phyloP scores from a whole-genome alignment of 176 grass and related monocot species.

The Avena insularis region DNA sequence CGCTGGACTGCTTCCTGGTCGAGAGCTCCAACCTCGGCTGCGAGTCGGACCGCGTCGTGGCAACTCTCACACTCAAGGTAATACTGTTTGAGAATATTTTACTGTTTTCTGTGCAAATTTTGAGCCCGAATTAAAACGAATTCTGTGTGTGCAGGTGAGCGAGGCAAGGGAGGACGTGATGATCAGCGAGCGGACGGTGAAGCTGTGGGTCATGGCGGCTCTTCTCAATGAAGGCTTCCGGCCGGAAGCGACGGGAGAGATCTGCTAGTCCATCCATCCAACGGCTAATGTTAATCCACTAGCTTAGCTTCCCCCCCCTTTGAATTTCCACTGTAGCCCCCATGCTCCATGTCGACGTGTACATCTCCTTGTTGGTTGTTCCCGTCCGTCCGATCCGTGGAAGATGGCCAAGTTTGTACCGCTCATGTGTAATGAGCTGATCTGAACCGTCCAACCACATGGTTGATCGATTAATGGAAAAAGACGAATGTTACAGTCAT shows the following conservation, averaged over 20 bases:
- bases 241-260: slow-evolving; percentile 32
- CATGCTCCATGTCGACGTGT: neutral
- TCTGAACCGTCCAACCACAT: neutral
- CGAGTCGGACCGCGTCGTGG: slow-evolving; percentile 48
- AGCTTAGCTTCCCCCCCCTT: neutral
- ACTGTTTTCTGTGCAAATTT: no score
- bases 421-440: neutral
- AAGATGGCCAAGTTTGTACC: neutral
- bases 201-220: slow-evolving; percentile 57
- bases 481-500: neutral
- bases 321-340: neutral
- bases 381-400: neutral
- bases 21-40: slow-evolving; percentile 75
- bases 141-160: slow-evolving; percentile 30
- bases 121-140: no score
- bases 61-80: slow-evolving; percentile 71
- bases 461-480: neutral
- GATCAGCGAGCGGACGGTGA: slow-evolving; percentile 46
- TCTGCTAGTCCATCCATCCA: neutral
- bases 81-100: no score
- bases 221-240: slow-evolving; percentile 61
- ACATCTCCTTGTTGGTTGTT: neutral
- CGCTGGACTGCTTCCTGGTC: slow-evolving; percentile 63
- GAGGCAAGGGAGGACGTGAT: slow-evolving; percentile 18
- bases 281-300: neutral